A percentile compares a stretch with the other conserved stretches of the same genome.
These are phyloP conservation scores for Gardenia jasminoides DNA, from an alignment of 257 asterid species.

Conservation along the genomic window DNA sequence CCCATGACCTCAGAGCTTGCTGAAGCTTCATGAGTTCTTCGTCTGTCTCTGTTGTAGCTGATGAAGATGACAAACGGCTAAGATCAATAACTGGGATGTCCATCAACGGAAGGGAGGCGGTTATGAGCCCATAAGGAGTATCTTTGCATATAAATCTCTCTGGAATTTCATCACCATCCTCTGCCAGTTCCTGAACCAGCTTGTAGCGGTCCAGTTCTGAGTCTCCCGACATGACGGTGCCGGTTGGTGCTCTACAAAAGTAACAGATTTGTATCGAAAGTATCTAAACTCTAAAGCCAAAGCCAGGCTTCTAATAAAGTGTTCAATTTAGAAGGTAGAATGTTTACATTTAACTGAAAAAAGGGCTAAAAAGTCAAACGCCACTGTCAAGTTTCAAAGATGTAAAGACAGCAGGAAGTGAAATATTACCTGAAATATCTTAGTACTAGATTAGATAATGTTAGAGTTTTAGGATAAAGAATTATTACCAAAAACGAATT, in stretches of 20 bases:
- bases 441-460: too few species aligned
- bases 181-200: slow-evolving; percentile 47
- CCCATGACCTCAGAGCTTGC: slow-evolving; percentile 52
- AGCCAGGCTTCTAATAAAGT: neutral
- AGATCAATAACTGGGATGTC: slow-evolving; percentile 51
- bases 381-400: neutral
- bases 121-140: slow-evolving; percentile 26
- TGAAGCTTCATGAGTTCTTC: slow-evolving; percentile 48
- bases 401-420: too few species aligned
- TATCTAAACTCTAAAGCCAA: neutral
- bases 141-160: slow-evolving; percentile 35
- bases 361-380: neutral
- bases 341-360: neutral
- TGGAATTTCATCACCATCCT: slow-evolving; percentile 45
- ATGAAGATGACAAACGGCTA: slow-evolving; percentile 23
- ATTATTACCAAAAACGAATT: too few species aligned
- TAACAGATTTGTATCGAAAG: neutral
- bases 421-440: too few species aligned
- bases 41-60: slow-evolving; percentile 15
- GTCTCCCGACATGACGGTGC: slow-evolving; percentile 23
- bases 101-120: slow-evolving; percentile 20
- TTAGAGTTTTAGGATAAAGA: too few species aligned
- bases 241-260: neutral
- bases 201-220: slow-evolving; percentile 9
- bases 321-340: neutral